phyloP scores from a whole-genome alignment of 2,329 filamentous ascomycete species.

The Mycogone perniciosa region DNA sequence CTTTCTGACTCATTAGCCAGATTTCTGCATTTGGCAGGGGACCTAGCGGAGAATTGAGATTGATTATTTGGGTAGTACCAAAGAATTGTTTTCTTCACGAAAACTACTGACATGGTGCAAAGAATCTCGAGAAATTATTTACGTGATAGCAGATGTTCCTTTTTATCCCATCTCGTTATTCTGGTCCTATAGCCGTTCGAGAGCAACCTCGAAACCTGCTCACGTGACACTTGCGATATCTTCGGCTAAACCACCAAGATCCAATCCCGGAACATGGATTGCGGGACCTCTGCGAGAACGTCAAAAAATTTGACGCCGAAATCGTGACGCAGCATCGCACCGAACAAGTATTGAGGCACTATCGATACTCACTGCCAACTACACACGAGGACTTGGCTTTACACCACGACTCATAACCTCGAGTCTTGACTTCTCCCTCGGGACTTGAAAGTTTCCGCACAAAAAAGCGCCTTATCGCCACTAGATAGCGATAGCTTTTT shows the following conservation, averaged over 20 bases:
- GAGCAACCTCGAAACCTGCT: neutral
- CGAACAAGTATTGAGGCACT: constrained; percentile 4
- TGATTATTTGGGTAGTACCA: too few species aligned
- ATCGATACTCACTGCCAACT: neutral
- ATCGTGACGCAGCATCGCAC: constrained; percentile 7
- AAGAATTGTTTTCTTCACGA: too few species aligned
- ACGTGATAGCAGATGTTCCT: too few species aligned
- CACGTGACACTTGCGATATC: constrained; percentile 13
- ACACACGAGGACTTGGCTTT: too few species aligned
- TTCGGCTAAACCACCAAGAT: constrained; percentile 13
- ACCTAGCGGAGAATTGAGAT: too few species aligned
- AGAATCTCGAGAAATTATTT: too few species aligned
- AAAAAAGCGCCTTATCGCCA: constrained; percentile 1
- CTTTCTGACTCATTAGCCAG: too few species aligned
- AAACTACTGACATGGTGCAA: too few species aligned
- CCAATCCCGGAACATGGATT: neutral
- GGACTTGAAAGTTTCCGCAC: constrained; percentile 2
- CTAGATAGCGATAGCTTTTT: neutral
- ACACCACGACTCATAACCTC: neutral
- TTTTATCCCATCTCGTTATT: too few species aligned
- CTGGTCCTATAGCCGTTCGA: too few species aligned
- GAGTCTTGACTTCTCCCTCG: too few species aligned
- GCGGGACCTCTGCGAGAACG: constrained; percentile 2
- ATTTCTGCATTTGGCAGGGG: too few species aligned
- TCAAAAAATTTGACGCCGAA: constrained; percentile 15